Conservation (phyloP, 345 rosid species). For the Pugionium dolabratum region DNA sequence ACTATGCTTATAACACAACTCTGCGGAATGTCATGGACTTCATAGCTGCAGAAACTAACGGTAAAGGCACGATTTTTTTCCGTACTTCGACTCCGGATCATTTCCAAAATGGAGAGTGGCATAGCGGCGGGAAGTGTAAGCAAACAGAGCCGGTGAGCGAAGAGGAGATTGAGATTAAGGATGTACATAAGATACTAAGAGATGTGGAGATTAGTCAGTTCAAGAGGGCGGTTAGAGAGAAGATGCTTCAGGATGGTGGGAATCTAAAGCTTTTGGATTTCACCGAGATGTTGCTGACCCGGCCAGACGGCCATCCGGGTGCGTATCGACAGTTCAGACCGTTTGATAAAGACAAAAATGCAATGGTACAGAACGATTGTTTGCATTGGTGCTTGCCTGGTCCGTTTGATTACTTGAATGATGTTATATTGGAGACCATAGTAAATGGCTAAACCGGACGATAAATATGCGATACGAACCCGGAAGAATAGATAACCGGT, state of each 20-base stretch:
- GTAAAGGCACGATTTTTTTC: conserved; percentile 62
- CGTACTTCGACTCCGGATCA: conserved; percentile 92
- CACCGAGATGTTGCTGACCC: conserved; percentile 55
- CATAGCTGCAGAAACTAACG: conserved; percentile 47
- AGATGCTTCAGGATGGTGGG: conserved; percentile 46
- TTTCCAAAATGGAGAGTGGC: conserved; percentile 93
- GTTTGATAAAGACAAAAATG: conserved; percentile 61
- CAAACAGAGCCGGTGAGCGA: conserved; percentile 60
- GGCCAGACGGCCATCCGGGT: conserved; percentile 97
- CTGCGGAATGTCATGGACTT: conserved; percentile 63
- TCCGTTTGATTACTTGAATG: conserved; percentile 83
- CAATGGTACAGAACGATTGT: conserved; percentile 82
- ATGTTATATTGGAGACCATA: conserved; percentile 77
- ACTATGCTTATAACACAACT: conserved; percentile 66
- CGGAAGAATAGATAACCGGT: conserved; percentile 19
- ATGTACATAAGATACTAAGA: conserved; percentile 59
- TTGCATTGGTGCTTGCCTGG: conserved; percentile 99
- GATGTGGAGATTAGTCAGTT: conserved; percentile 64
- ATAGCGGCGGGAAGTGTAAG: conserved; percentile 73
- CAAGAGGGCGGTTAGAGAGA: conserved; percentile 52
- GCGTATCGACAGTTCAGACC: conserved; percentile 74
- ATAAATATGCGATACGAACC: background rate
- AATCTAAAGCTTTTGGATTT: conserved; percentile 76
- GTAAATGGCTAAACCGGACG: conserved; percentile 46
- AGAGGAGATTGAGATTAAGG: conserved; percentile 64